Base-by-base conservation (phyloP, 305 asterid genomes). In the Fraxinus albicans region DNA sequence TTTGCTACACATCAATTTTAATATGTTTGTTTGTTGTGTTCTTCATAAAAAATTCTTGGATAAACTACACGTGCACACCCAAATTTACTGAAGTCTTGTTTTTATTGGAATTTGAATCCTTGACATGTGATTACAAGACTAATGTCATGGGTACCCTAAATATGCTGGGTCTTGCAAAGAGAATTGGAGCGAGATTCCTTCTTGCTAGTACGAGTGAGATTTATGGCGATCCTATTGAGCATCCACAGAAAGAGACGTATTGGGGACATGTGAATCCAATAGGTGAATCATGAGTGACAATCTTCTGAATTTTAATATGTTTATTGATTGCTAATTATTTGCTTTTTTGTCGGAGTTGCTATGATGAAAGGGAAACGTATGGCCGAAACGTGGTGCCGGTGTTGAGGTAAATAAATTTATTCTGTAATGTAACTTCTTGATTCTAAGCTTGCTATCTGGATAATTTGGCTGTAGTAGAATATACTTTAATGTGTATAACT, bases 121-220 rank as follows among this genome's bases (percentile, higher is more conserved):
- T 94, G 75, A 92, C 89, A 73, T 17, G 17, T 87, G 85, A 63
- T 87, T 86, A 93, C 91, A 94, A 93, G 93, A 94, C 97, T 63
- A 94, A 94, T 89, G 98, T 94, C 88, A 91, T 95, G 97, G 99
- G 99, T 31, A 31, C 34, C 34, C 93, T 95, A 72, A 94, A 95
- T 88, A 93, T 95, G 98, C 83, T 95, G 97, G 99, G 98, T 10
- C 97, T 95, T 77, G 98, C 27, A 25, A 25, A 25, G 27, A 98
- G 50, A 94, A 93, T 88, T 31, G 34, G 34, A 31, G 34, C 34
- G 34, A 31, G 34, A 4, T 31, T 31, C 34, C 4, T 31, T 31
- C 92, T 95, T 47, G 94, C 99, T 1, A 95, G 99, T 88, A 95
- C 99, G 1, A 95, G 99, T 88, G 99, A 95, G 92, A 97, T 95